Evolutionary conservation across 345 rosid genomes (phyloP), one percentile per base, ranked within the genome.

Genomic region (Eucalyptus curtisii): DNA sequence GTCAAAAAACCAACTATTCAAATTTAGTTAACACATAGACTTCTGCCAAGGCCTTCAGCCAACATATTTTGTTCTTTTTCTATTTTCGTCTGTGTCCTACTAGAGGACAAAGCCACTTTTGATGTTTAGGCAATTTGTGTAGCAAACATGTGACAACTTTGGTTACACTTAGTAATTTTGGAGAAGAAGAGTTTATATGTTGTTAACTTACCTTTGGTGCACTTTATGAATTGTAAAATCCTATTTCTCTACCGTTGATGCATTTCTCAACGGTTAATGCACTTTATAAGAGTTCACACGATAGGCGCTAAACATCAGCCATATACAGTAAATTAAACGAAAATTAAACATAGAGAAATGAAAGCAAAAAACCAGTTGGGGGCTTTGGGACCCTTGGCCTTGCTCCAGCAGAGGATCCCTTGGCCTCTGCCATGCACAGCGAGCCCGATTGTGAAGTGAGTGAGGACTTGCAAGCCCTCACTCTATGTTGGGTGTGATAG

Each of bases 401-500:
- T 47, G 13, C 49, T 47, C 49, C 4, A 37, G n/a, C n/a, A n/a
- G n/a, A 37, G 13, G 49, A 47, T 47, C 49, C 13, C 1, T 11
- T 47, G 49, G 49, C 49, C 5, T 47, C 49, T 47, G 13, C 49
- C 49, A 4, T 4, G 49, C 49, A 47, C 1, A 4, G 13, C 0
- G 5, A 4, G 49, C 49, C 13, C 13, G 5, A 47, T 1, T 3
- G 49, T 3, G 49, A 47, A 47, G 49, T 47, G 4, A 47, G 14
- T 48, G 49, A 12, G 49, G 49, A 5, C 14, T 11, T 48, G 14
- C 49, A 48, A 48, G 49, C 14, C 49, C 11, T 48, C 14, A 0
- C 49, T 0, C 0, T 48, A 48, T 48, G 5, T 48, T 48, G 49
- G 14, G 0, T 0, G 14, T 11, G 14, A 48, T 12, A 0, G 49